phyloP scores from a whole-genome alignment of 257 asterid species.

The Verbena officinalis region DNA sequence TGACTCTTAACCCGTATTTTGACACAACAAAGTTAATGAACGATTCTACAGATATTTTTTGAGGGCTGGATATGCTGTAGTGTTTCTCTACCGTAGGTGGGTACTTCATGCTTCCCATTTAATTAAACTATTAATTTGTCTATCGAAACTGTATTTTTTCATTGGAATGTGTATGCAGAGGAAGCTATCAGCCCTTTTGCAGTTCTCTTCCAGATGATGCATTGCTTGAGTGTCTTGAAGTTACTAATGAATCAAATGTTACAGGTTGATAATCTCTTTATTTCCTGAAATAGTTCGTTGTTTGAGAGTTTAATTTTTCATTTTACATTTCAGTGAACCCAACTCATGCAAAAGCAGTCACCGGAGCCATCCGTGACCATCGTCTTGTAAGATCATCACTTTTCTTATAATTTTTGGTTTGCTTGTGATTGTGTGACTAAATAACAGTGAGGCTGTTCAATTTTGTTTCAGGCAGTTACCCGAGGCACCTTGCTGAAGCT shows the following conservation, averaged over 20 bases:
- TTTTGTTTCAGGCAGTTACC: constrained; percentile 59
- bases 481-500: constrained; percentile 76
- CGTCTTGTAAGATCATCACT: constrained; percentile 46
- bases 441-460: constrained; percentile 17
- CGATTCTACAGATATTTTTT: constrained; percentile 69
- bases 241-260: constrained; percentile 50
- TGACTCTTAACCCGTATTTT: constrained; percentile 4
- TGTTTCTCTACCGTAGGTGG: constrained; percentile 85
- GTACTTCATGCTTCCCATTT: constrained; percentile 29
- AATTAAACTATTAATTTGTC: constrained; percentile 7
- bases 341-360: constrained; percentile 51
- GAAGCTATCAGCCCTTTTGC: constrained; percentile 90
- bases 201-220: constrained; percentile 89
- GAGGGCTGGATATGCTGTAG: constrained; percentile 89
- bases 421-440: constrained; percentile 16
- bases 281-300: constrained; percentile 17
- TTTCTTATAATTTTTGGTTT: constrained; percentile 6
- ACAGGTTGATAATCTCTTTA: constrained; percentile 52
- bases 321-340: constrained; percentile 51
- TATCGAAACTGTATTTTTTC: background rate
- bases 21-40: constrained; percentile 19
- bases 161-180: constrained; percentile 48
- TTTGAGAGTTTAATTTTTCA: constrained; percentile 27
- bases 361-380: constrained; percentile 55
- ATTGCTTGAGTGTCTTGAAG: constrained; percentile 76